phyloP scores from a whole-genome alignment of 164 flowering plant species.

The Liquidambar formosana region DNA sequence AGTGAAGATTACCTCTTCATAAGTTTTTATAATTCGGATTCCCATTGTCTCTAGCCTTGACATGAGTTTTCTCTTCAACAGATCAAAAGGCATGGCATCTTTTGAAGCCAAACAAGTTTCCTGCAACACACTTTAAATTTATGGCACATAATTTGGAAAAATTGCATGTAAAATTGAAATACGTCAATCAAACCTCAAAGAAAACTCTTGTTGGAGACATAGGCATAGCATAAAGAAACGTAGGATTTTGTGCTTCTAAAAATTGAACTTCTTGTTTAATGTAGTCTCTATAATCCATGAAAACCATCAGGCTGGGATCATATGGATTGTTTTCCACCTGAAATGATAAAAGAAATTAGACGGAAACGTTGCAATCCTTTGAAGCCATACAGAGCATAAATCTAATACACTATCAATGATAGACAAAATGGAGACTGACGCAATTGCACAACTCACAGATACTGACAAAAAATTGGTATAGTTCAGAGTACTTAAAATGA shows the following conservation, averaged over 20 bases:
- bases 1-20: constrained; percentile 75
- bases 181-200: constrained; percentile 68
- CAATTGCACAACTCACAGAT: background rate
- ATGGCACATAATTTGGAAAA: background rate
- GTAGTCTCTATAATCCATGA: constrained; percentile 97
- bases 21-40: constrained; percentile 57
- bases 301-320: constrained; percentile 92
- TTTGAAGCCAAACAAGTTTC: constrained; percentile 96
- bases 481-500: background rate
- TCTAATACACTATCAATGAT: background rate
- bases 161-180: background rate
- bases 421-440: background rate
- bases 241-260: constrained; percentile 70
- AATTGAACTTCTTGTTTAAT: constrained; percentile 43
- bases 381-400: background rate
- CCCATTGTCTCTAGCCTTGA: constrained; percentile 83
- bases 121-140: constrained; percentile 38
- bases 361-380: background rate
- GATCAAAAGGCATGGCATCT: constrained; percentile 89
- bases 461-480: background rate
- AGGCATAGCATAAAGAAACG: constrained; percentile 96
- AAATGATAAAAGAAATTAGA: constrained; percentile 6
- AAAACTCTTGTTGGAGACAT: constrained; percentile 89
- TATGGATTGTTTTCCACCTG: constrained; percentile 97
- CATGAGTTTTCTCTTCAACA: constrained; percentile 77